Base-by-base conservation (phyloP, 768 basidiomycete species). In the Strobilomyces confusus region DNA sequence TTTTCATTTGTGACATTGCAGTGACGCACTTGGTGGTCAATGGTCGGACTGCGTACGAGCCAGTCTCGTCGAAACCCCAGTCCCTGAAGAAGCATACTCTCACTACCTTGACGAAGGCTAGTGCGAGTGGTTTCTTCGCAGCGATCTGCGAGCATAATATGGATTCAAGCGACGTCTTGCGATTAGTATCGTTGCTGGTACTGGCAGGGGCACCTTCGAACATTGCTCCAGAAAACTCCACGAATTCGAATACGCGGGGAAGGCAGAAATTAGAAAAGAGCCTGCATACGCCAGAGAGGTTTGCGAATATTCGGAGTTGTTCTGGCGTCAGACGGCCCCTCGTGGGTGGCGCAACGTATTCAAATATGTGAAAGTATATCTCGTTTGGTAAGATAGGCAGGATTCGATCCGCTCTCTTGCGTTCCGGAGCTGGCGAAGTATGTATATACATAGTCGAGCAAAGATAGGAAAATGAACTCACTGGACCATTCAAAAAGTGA, bases 341-440 rank as follows among this genome's bases (percentile, higher is more conserved):
- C 17, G 60, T 51, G 0, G 61, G 45, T 19, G 67, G 64, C 30
- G 56, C 57, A 6, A 78, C 38, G 32, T 63, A 60, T 15, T 66
- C 67, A 40, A 77, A 69, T n/a, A 79, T 75, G 40, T 49, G 11
- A 13, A 49, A 23, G 13, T 78, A 79, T 19, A 80, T 66, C 53
- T 80, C 78, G 52, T 70, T 72, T 2, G 78, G 78, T 50, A 80
- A 5, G 44, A 68, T 58, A 1, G 68, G 57, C 15, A 73, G 57
- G 9, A 8, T 9, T 25, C 47, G 54, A 5, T 46, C 33, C 1
- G 12, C 58, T 3, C 12, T 41, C 4, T 51, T 61, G 30, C 71
- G 59, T 33, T 55, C 61, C 11, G 71, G 71, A 29, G 62, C 71
- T 73, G 42, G 20, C 33, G 17, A 36, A 44, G n/a, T n/a, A n/a